Evolutionary conservation across 2,329 filamentous ascomycete species (phyloP).

Genomic region (Paramyrothecium sp.): DNA sequence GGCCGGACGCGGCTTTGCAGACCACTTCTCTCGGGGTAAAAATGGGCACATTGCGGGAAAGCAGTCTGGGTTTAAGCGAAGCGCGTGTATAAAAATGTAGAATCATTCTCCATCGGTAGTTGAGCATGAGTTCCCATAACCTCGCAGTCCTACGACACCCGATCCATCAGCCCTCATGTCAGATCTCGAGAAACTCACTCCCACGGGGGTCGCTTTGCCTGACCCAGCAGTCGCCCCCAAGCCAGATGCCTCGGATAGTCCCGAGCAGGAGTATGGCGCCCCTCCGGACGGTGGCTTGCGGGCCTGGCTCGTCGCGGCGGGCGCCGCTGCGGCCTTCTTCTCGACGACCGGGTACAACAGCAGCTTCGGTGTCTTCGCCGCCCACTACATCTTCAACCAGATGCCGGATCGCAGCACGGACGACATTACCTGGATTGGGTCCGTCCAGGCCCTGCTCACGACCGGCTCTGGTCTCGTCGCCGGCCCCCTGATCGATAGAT

Average conservation of each 20-base stretch:
- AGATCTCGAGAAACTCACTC: no score
- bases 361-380: conserved; percentile 23
- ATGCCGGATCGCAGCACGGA: conserved; percentile 16
- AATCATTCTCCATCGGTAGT: no score
- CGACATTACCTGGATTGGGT: conserved; percentile 24
- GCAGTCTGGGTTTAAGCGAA: no score
- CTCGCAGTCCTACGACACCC: no score
- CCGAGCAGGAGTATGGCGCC: not conserved
- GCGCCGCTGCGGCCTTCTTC: conserved; percentile 17
- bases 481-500: conserved; percentile 41
- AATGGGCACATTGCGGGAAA: no score
- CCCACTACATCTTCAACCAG: conserved; percentile 22
- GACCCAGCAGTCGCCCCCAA: not conserved
- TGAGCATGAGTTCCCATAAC: no score
- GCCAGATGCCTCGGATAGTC: not conserved
- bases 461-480: conserved; percentile 26
- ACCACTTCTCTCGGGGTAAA: no score
- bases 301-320: conserved; percentile 15
- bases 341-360: conserved; percentile 23
- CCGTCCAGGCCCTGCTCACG: conserved; percentile 19
- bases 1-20: no score
- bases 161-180: no score
- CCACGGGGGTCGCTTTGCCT: not conserved
- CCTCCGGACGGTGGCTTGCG: not conserved
- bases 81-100: no score